A percentile compares a stretch with the other conserved stretches of the same genome.
Evolutionary conservation across 495 filamentous ascomycete species (phyloP).

Genomic region (Xylaria nigripes): DNA sequence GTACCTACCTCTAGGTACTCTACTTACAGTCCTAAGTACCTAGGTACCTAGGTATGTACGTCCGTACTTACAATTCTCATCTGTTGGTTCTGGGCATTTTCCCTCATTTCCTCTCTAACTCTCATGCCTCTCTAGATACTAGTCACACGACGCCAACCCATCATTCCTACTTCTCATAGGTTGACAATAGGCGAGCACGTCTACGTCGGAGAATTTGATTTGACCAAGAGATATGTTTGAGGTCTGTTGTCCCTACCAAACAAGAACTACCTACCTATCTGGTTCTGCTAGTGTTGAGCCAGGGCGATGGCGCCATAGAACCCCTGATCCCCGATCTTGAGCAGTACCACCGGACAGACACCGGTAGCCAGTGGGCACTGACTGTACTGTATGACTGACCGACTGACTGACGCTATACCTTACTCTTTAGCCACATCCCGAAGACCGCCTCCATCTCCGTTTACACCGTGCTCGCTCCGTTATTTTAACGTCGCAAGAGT

Average conservation of each 20-base stretch:
- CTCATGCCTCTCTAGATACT: background rate
- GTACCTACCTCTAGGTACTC: no score
- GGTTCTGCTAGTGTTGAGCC: background rate
- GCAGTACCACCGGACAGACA: background rate
- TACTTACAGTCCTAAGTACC: no score
- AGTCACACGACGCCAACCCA: background rate
- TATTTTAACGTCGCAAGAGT: conserved; percentile 69
- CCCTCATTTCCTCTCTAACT: background rate
- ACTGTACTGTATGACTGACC: background rate
- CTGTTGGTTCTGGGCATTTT: no score
- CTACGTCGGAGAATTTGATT: background rate
- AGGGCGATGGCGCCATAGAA: background rate
- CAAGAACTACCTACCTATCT: background rate
- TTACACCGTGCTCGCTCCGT: conserved; percentile 80
- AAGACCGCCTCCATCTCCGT: conserved; percentile 53
- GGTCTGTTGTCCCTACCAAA: background rate
- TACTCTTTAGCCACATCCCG: conserved; percentile 42
- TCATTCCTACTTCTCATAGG: background rate
- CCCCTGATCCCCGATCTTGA: background rate
- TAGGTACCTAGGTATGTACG: no score
- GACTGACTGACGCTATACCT: conserved; percentile 3
- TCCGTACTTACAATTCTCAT: no score
- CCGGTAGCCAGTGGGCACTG: no score
- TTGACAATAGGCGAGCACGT: background rate
- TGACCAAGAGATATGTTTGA: conserved; percentile 1